Base-by-base conservation (phyloP, 176 grass and related monocot species). In the Carex cristatella region DNA sequence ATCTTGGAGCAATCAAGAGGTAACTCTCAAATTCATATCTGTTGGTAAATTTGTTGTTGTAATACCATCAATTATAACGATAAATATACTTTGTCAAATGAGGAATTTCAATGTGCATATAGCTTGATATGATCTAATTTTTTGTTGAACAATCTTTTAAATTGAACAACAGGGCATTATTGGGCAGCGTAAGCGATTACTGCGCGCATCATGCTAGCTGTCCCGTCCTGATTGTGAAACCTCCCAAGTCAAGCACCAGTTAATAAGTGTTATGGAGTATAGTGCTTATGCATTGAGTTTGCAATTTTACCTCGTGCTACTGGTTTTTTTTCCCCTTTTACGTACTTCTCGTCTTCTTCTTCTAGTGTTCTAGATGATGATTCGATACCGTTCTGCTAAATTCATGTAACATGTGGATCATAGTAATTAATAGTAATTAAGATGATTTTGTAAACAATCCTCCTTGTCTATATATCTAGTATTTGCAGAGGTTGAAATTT, bases 181-280 rank as follows among this genome's bases (percentile, higher is more conserved):
- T 89, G 66, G 90, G 90, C 63, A 92, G 87, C 61, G 87, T 89
- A 63, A 92, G 84, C 46, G 81, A 89, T 63, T 87, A 92, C 75
- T 89, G 87, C 66, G 58, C 53, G 32, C 84, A 89, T 71, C 81
- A 85, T n/a, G 87, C 74, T 4, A 87, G 12, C 57, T 89, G 87
- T 81, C 74, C 87, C 1, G 63, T 89, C 40, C 53, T 92, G 42
- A 85, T 89, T 31, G 84, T 88, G 69, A 88, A 86, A 81, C 90
- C 15, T 77, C 80, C 8, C 61, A 76, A 76, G 48, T 4, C 48
- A 0, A 2, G 11, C 4, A 76, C 72, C 48, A 56, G 27, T 76
- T 76, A 54, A 32, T 53, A 28, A 42, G 33, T 15, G 44, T 55
- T 55, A 11, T 30, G 0, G 48, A 55, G 19, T 31, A 76, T 15